These are phyloP conservation scores for Calonectria hawksworthii DNA, from an alignment of 2,329 filamentous ascomycete species.

Conservation along the genomic window DNA sequence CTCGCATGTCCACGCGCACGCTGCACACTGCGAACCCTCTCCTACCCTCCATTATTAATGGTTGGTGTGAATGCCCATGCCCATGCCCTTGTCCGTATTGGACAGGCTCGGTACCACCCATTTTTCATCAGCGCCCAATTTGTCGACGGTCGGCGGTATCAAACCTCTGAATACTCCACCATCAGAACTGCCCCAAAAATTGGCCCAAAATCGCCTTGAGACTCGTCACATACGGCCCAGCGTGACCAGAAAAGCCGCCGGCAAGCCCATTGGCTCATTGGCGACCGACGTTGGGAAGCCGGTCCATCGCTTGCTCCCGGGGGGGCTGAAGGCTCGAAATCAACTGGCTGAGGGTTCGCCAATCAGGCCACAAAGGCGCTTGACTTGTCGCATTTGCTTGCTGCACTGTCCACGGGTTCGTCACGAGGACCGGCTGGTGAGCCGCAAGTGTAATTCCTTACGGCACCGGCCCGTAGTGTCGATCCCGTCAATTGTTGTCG, in stretches of 20 bases:
- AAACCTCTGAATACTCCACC: constrained; percentile 27
- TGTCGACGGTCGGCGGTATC: constrained; percentile 18
- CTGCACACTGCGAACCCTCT: constrained; percentile 38
- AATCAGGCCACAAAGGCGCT: constrained; percentile 40
- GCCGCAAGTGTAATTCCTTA: constrained; percentile 17
- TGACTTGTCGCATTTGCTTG: constrained; percentile 42
- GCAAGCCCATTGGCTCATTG: constrained; percentile 37
- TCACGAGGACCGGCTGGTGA: constrained; percentile 32
- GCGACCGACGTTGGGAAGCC: constrained; percentile 29
- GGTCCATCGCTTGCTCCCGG: constrained; percentile 26
- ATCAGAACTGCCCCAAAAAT: constrained; percentile 30
- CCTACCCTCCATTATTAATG: constrained; percentile 36
- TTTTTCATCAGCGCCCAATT: constrained; percentile 27
- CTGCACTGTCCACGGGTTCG: constrained; percentile 48
- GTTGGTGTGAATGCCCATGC: constrained; percentile 34
- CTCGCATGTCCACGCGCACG: constrained; percentile 44
- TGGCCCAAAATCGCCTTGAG: constrained; percentile 32
- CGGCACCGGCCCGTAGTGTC: constrained; percentile 17
- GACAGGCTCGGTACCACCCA: constrained; percentile 19
- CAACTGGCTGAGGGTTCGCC: constrained; percentile 36
- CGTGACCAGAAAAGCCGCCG: constrained; percentile 23
- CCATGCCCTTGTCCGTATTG: constrained; percentile 14
- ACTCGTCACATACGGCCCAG: constrained; percentile 34
- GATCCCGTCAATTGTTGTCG: constrained; percentile 8
- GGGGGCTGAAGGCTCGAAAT: constrained; percentile 27